Percentiles rank a stretch among this genome's conserved stretches.
These are phyloP conservation scores for Pseudogymnoascus sp. DNA, from an alignment of 2,329 filamentous ascomycete genomes.

Conservation along the genomic window DNA sequence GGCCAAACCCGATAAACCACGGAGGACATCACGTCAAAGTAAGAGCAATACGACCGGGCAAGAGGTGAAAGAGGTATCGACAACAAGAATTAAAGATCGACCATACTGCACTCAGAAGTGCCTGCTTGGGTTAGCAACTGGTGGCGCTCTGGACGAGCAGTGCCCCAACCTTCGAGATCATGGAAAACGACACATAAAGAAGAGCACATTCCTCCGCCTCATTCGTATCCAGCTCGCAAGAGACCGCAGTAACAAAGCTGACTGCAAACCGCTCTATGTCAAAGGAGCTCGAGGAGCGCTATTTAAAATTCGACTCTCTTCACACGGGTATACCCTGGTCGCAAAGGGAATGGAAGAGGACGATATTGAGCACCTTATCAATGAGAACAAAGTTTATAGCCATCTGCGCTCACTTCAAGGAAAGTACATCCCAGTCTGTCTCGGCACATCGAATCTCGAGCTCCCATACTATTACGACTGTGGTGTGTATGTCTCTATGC, in stretches of 20 bases:
- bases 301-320: slow-evolving; percentile 25
- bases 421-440: slow-evolving; percentile 30
- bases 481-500: slow-evolving; percentile 27
- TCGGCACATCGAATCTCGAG: slow-evolving; percentile 28
- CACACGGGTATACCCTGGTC: slow-evolving; percentile 18
- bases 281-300: slow-evolving; percentile 25
- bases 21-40: neutral
- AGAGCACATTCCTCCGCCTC: slow-evolving; percentile 2
- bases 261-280: slow-evolving; percentile 22
- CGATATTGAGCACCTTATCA: neutral
- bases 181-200: slow-evolving; percentile 6
- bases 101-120: slow-evolving; percentile 28
- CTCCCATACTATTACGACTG: slow-evolving; percentile 29
- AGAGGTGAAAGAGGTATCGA: neutral
- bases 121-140: slow-evolving; percentile 23
- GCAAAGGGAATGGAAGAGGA: slow-evolving; percentile 1
- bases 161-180: slow-evolving; percentile 28
- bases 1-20: neutral
- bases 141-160: slow-evolving; percentile 22
- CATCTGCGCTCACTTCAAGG: slow-evolving; percentile 26
- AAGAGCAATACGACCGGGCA: neutral
- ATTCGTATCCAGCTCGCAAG: slow-evolving; percentile 7
- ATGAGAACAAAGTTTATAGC: neutral
- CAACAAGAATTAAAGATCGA: slow-evolving; percentile 20
- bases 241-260: slow-evolving; percentile 6